phyloP scores from a whole-genome alignment of 257 asterid genomes.

The Scutellaria baicalensis region DNA sequence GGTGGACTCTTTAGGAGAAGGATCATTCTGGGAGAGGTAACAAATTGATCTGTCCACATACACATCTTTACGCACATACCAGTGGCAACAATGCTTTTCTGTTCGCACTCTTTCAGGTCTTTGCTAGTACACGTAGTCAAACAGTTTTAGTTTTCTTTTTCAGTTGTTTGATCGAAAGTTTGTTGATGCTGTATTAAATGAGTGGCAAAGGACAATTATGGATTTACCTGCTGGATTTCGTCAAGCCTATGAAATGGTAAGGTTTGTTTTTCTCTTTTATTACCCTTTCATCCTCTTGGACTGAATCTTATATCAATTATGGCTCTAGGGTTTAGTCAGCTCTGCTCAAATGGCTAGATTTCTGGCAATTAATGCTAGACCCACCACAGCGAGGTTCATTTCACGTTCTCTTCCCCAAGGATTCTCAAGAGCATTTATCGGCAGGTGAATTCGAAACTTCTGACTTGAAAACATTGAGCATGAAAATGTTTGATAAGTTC shows the following conservation, averaged over 20 bases:
- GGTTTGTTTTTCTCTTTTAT: neutral
- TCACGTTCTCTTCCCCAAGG: constrained; percentile 88
- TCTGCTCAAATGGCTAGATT: constrained; percentile 91
- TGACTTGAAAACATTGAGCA: neutral
- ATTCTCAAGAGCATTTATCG: constrained; percentile 78
- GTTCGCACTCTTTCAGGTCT: neutral
- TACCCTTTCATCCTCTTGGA: neutral
- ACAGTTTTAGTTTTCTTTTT: constrained; percentile 9
- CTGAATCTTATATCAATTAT: constrained; percentile 21
- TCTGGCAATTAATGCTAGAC: constrained; percentile 84
- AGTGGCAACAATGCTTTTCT: neutral
- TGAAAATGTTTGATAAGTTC: neutral
- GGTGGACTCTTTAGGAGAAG: constrained; percentile 93
- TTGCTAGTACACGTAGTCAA: neutral
- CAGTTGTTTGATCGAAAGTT: constrained; percentile 90
- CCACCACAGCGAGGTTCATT: constrained; percentile 78
- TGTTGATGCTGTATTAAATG: constrained; percentile 88
- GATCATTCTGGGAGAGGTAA: constrained; percentile 78
- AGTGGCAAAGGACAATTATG: constrained; percentile 97
- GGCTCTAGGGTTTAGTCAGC: constrained; percentile 84
- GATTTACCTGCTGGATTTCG: constrained; percentile 98
- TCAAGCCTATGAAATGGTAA: constrained; percentile 98
- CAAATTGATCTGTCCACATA: neutral
- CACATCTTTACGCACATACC: neutral
- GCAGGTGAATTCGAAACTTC: constrained; percentile 51